phyloP scores from a whole-genome alignment of 345 rosid species.

The Clausena lansium region DNA sequence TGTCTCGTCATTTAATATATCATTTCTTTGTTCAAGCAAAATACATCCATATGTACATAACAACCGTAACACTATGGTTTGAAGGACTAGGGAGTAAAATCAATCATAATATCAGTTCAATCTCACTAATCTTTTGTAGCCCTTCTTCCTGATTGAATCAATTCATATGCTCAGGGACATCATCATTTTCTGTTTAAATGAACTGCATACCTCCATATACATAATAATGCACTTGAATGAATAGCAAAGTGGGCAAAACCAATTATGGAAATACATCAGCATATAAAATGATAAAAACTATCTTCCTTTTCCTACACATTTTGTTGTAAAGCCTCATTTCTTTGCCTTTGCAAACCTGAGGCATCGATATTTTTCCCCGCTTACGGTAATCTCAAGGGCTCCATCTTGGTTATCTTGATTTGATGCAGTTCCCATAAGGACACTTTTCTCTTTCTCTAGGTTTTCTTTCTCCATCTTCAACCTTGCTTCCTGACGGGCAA shows the following conservation, averaged over 20 bases:
- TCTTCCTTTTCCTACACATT: background rate
- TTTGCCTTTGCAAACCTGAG: conserved; percentile 93
- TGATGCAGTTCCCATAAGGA: conserved; percentile 94
- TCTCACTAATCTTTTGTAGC: background rate
- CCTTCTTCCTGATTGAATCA: conserved; percentile 13
- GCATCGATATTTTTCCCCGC: conserved; percentile 90
- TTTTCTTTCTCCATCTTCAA: conserved; percentile 94
- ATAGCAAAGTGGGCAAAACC: conserved; percentile 3
- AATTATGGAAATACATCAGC: background rate
- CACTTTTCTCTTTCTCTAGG: conserved; percentile 97
- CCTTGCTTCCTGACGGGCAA: conserved; percentile 91
- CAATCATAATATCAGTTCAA: background rate
- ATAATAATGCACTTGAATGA: conserved; percentile 13
- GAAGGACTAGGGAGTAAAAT: background rate
- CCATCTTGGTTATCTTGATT: conserved; percentile 96
- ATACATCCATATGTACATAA: background rate
- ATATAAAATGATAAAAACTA: background rate
- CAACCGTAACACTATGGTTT: background rate
- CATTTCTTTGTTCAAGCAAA: background rate
- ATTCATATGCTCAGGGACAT: background rate
- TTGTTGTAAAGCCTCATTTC: conserved; percentile 44
- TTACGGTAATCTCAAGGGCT: conserved; percentile 94
- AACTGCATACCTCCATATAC: conserved; percentile 16
- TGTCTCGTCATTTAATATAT: background rate
- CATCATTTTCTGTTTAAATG: background rate